Evolutionary conservation across 331 rosid genomes (phyloP).

Genomic region (Spiraea crenata): DNA sequence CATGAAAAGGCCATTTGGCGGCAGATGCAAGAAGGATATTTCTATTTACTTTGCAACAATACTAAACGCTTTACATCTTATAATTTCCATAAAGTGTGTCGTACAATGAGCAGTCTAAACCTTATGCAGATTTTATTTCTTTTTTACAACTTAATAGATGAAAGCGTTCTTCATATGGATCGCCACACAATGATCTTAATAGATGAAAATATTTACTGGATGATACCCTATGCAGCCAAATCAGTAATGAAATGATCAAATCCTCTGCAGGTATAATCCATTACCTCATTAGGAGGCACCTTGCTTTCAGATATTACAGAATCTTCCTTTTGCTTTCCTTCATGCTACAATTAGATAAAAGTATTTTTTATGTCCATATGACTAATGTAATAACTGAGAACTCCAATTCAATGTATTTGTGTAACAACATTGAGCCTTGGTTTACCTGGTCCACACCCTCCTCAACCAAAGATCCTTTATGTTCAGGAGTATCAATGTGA

Average conservation of each 20-base stretch:
- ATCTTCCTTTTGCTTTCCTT: constrained; percentile 30
- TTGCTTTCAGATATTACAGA: constrained; percentile 34
- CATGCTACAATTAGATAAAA: constrained; percentile 29
- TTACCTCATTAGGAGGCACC: constrained; percentile 34
- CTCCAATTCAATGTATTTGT: background rate
- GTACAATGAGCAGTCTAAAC: background rate
- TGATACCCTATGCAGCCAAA: constrained; percentile 1
- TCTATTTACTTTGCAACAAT: background rate
- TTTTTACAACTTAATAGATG: background rate
- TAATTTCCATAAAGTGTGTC: background rate
- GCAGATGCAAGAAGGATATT: background rate
- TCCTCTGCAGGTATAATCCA: constrained; percentile 11
- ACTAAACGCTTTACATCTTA: background rate
- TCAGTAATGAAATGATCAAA: background rate
- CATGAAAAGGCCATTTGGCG: background rate
- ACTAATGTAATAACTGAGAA: constrained; percentile 5
- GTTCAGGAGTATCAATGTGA: constrained; percentile 9
- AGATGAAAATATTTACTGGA: background rate
- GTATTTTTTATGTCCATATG: background rate
- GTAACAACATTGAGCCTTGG: background rate
- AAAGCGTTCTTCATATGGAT: background rate
- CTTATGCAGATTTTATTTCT: background rate
- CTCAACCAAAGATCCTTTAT: constrained; percentile 17
- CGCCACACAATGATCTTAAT: background rate
- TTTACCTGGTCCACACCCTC: constrained; percentile 38